Evolutionary conservation across 2,329 filamentous ascomycete genomes (phyloP), one percentile per base, ranked within the genome.

Genomic region (Drechslerella coelobrocha): DNA sequence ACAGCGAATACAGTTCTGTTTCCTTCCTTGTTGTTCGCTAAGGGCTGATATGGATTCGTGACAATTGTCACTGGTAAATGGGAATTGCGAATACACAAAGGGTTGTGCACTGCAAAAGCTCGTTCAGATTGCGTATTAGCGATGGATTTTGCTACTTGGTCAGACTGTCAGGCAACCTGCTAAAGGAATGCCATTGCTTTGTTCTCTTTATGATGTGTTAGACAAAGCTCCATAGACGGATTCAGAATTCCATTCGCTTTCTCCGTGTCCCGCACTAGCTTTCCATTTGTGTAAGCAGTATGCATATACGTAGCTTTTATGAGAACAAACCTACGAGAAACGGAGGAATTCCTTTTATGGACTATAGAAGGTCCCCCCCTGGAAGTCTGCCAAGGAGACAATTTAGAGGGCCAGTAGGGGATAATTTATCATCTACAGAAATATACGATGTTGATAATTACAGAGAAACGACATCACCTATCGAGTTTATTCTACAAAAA

Each of bases 381-480:
- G n/a, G n/a, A n/a, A n/a, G n/a, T n/a, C n/a, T n/a, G n/a, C n/a
- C n/a, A n/a, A n/a, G n/a, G n/a, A n/a, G n/a, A n/a, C n/a, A n/a
- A n/a, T n/a, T n/a, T n/a, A n/a, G n/a, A n/a, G n/a, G n/a, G n/a
- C n/a, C n/a, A n/a, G n/a, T n/a, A n/a, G n/a, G n/a, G n/a, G n/a
- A n/a, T n/a, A 23, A 12, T 53, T 61, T 61, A 61, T 61, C 43
- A 61, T 51, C 47, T 37, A 62, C 57, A 45, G 43, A 61, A 17
- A 51, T 19, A 62, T 45, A 62, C 52, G 47, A 56, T 37, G 43
- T 62, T 59, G 65, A 69, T 71, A 71, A 71, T 71, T 71, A 71
- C 66, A 71, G 62, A 50, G 59, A 59, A 62, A 47, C 51, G 53
- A 47, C 66, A 45, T 51, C 57, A 59, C 41, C 57, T 26, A 34